Percentiles rank a stretch among this genome's conserved stretches.
Conservation (phyloP, 2,329 filamentous ascomycete genomes). For the Coniochaeta sp. region DNA sequence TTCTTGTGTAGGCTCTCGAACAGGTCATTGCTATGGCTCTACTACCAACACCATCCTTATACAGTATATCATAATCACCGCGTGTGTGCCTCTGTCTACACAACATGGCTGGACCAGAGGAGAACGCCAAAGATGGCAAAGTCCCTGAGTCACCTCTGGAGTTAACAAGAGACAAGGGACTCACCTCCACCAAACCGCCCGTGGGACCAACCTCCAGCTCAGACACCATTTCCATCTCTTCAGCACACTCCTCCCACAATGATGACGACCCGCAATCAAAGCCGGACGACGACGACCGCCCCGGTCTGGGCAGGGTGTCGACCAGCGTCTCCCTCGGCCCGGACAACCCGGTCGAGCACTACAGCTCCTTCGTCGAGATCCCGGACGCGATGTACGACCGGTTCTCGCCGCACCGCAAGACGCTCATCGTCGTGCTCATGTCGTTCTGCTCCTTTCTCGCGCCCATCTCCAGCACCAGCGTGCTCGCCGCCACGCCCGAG, state of each 20-base stretch:
- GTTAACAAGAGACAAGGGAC: background rate
- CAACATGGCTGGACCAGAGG: background rate
- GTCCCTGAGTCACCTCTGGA: background rate
- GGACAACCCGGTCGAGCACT: constrained; percentile 19
- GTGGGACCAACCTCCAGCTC: background rate
- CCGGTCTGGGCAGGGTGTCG: background rate
- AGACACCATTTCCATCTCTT: constrained; percentile 1
- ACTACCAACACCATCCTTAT: background rate
- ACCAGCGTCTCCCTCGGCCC: constrained; percentile 16
- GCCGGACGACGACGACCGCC: background rate
- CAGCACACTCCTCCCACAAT: background rate
- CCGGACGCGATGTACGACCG: constrained; percentile 57
- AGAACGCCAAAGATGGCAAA: background rate
- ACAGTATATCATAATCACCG: background rate
- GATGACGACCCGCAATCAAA: background rate
- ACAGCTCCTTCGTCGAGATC: constrained; percentile 25
- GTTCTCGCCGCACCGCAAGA: constrained; percentile 55
- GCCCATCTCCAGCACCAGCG: constrained; percentile 60
- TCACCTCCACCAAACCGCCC: background rate
- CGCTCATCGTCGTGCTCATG: constrained; percentile 59
- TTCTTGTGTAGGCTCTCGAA: no score
- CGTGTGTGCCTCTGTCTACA: no score
- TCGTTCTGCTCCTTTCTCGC: constrained; percentile 72
- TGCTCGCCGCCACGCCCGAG: constrained; percentile 59
- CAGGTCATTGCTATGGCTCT: background rate